phyloP scores from a whole-genome alignment of 305 asterid genomes.

The Solanum hybrid region DNA sequence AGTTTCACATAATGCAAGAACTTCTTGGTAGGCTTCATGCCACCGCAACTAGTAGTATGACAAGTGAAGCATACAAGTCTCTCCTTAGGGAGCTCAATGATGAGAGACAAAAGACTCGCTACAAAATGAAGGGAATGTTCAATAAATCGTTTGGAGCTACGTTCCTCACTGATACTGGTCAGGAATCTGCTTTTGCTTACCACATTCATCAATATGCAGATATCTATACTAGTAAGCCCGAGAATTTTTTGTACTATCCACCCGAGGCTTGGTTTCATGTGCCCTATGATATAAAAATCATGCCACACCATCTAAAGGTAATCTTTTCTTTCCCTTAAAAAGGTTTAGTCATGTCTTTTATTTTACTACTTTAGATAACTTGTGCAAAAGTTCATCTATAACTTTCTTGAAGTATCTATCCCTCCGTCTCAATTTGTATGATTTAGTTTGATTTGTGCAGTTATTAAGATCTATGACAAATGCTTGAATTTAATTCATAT shows the following conservation, averaged over 20 bases:
- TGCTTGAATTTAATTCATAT: neutral
- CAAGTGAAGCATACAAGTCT: conserved; percentile 42
- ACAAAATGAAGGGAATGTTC: conserved; percentile 72
- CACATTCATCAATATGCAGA: conserved; percentile 94
- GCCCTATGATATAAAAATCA: conserved; percentile 82
- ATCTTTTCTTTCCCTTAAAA: neutral
- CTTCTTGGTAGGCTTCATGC: conserved; percentile 85
- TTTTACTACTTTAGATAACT: neutral
- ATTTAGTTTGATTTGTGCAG: neutral
- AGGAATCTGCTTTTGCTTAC: conserved; percentile 89
- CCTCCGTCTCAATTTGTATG: neutral
- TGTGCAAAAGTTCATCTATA: neutral
- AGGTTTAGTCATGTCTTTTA: neutral
- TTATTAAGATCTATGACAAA: neutral
- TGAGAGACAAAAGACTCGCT: conserved; percentile 72
- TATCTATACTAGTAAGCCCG: conserved; percentile 93
- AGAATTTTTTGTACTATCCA: conserved; percentile 75
- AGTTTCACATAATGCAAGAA: conserved; percentile 81
- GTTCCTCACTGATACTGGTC: conserved; percentile 83
- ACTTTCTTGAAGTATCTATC: neutral
- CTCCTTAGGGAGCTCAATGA: conserved; percentile 73
- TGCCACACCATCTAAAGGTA: conserved; percentile 99
- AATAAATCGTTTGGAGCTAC: conserved; percentile 90
- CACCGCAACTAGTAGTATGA: conserved; percentile 39
- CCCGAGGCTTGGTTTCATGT: conserved; percentile 96